Base-by-base conservation (phyloP, 2,329 filamentous ascomycete species). In the Colletotrichum spinosum region DNA sequence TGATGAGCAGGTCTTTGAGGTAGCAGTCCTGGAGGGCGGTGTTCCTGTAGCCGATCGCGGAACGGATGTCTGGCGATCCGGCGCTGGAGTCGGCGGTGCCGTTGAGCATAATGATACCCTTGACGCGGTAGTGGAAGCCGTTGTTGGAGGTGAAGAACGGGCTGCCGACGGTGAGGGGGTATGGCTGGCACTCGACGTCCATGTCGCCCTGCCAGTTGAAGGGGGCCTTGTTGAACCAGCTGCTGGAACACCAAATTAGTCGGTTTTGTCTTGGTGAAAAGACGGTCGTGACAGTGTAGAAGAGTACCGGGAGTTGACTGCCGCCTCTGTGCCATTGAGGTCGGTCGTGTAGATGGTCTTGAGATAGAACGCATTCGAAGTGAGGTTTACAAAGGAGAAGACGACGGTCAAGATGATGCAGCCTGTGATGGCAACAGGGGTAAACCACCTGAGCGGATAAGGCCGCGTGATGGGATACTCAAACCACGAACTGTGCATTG, bases 371-470 rank as follows among this genome's bases (percentile, higher is more conserved):
- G 39, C 41, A 33, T 39, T 50, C n/a, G 44, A 49, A 15, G 42
- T 57, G 12, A 57, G 9, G 33, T 57, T 57, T 3, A 49, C 34
- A 11, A 50, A 35, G 4, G 55, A 33, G 17, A 57, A 49, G 7
- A 57, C 12, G 12, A 42, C 44, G 34, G 55, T n/a, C 8, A 50
- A 8, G n/a, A 57, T 8, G 13, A 57, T 7, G 2, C 55, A 42
- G 25, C 55, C 55, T 12, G n/a, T 17, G 11, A 57, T n/a, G 38
- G 44, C 55, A 2, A 46, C 35, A 11, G 44, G 46, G 6, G 55
- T 57, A 44, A 57, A 57, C 55, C 55, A 57, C 15, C 55, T 42
- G 42, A 57, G 50, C 9, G 55, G 55, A 7, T 50, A 50, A 0
- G 42, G 42, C 37, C 44, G 25, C 6, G 55, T 41, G 8, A 57